Base-by-base conservation (phyloP, 495 filamentous ascomycete species). In the Podospora australis region DNA sequence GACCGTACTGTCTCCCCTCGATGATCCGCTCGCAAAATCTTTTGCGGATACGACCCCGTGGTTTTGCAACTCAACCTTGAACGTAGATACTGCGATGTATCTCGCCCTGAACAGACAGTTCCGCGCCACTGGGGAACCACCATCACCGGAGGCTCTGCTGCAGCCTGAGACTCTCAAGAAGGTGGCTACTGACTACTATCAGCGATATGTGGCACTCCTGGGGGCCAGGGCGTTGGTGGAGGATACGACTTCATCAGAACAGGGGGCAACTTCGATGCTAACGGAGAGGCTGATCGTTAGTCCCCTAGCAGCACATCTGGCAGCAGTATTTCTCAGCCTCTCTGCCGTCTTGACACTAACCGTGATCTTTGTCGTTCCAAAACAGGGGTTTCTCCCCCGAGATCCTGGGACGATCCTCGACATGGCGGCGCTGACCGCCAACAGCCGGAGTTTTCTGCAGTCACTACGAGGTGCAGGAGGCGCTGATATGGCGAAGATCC, bases 361-460 rank as follows among this genome's bases (percentile, higher is more conserved):
- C 0, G 29, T 38, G 2, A 28, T 50, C 1, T 20, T 54, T 16
- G 3, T 47, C 9, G 53, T 56, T 3, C 57, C 57, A 6, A 52
- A 38, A 25, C 46, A 44, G 30, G 57, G 57, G 2, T 44, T 60
- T 19, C 45, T 60, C 11, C 57, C 57, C 0, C 44, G 53, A 17
- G 32, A 56, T 35, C 57, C 57, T 2, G 50, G 50, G 2, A 56
- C 53, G 13, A 50, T 60, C 25, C 51, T 60, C 26, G 50, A 60
- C 41, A 54, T 32, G 39, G 53, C 57, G 3, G 48, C 53, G 3
- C 50, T 60, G 14, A 16, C 56, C 13, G 48, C 53, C 0, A 53
- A 60, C 50, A 60, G 57, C 30, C 50, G 54, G 10, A 19, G 30
- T 35, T 36, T 60, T n/a, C 44, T 60, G 2, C 57, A 60, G 41